A percentile compares a stretch with the other conserved stretches of the same genome.
These are phyloP conservation scores for Fusarium nurragi DNA, from an alignment of 2,329 filamentous ascomycete genomes.

Conservation along the genomic window DNA sequence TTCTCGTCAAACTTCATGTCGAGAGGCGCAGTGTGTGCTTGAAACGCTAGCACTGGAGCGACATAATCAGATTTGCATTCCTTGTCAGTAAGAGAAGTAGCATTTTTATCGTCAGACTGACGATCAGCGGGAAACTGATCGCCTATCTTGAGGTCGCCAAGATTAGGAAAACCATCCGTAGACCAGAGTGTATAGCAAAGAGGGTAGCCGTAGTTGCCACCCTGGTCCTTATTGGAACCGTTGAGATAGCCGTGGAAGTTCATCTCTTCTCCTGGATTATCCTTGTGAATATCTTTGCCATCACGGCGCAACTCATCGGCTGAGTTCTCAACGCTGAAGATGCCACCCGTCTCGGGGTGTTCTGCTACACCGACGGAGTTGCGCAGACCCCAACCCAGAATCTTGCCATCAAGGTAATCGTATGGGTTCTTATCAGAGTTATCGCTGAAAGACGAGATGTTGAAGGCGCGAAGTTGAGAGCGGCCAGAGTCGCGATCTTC, in stretches of 20 bases:
- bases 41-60: conserved; percentile 65
- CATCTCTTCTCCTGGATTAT: conserved; percentile 79
- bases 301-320: conserved; percentile 69
- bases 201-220: conserved; percentile 75
- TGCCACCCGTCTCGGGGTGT: conserved; percentile 61
- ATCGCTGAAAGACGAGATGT: conserved; percentile 47
- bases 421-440: conserved; percentile 45
- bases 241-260: conserved; percentile 73
- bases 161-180: conserved; percentile 54
- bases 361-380: conserved; percentile 79
- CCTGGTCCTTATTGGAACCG: conserved; percentile 46
- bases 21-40: conserved; percentile 75
- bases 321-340: conserved; percentile 75
- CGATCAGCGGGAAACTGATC: conserved; percentile 57
- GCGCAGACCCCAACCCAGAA: conserved; percentile 74
- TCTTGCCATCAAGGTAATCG: conserved; percentile 58
- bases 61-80: conserved; percentile 56
- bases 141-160: conserved; percentile 55
- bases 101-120: conserved; percentile 39
- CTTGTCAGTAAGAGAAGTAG: conserved; percentile 53
- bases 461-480: conserved; percentile 72
- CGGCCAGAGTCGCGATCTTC: conserved; percentile 63
- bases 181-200: conserved; percentile 74
- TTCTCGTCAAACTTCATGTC: conserved; percentile 73
- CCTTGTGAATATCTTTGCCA: conserved; percentile 68